Evolutionary conservation across 495 filamentous ascomycete genomes (phyloP).

Genomic region (Aspergillus bridgeri): DNA sequence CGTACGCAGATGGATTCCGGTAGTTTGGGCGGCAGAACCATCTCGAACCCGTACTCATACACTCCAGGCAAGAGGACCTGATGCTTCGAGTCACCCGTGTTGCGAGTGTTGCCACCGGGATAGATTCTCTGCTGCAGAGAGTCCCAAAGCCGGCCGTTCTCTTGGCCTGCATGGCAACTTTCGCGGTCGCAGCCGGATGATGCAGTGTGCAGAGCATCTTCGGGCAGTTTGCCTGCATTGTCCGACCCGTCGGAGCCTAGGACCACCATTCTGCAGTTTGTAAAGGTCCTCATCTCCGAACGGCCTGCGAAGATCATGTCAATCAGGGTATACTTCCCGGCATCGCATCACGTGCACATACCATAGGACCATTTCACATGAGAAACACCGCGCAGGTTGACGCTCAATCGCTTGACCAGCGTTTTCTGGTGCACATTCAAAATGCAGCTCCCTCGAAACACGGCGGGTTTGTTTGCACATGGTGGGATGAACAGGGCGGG

Average conservation of each 20-base stretch:
- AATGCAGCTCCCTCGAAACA: conserved; percentile 11
- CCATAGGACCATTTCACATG: conserved; percentile 12
- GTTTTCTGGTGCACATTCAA: conserved; percentile 6
- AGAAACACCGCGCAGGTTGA: conserved; percentile 12
- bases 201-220: neutral
- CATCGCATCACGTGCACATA: neutral
- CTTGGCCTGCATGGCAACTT: neutral
- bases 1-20: conserved; percentile 12
- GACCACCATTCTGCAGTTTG: conserved; percentile 8
- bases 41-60: conserved; percentile 14
- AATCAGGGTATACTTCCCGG: neutral
- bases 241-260: conserved; percentile 2
- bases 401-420: conserved; percentile 10
- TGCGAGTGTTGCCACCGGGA: neutral
- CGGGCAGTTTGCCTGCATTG: neutral
- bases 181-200: neutral
- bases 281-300: conserved; percentile 6
- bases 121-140: neutral
- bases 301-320: neutral
- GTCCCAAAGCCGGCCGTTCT: conserved; percentile 6
- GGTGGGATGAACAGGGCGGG: conserved; percentile 14
- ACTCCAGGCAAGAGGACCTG: conserved; percentile 8
- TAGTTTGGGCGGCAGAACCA: conserved; percentile 11
- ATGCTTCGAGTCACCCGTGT: neutral
- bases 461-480: conserved; percentile 11